phyloP scores from a whole-genome alignment of 2,329 filamentous ascomycete genomes.

The Capronia coronata region DNA sequence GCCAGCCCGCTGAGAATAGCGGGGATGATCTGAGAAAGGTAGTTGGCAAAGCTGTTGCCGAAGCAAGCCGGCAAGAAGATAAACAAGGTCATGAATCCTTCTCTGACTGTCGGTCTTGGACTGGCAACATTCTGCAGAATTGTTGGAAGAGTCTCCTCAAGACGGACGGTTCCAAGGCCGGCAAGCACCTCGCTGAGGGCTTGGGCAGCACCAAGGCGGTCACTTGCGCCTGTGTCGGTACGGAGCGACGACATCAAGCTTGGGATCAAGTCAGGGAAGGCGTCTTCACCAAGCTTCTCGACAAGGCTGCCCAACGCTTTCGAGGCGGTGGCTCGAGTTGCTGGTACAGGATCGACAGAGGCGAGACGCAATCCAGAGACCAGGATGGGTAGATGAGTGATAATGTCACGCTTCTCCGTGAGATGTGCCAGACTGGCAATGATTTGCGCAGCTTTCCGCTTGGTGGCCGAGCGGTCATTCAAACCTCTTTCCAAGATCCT shows the following conservation, averaged over 20 bases:
- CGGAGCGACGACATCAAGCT: conserved; percentile 97
- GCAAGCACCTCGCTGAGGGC: conserved; percentile 94
- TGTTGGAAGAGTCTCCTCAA: conserved; percentile 93
- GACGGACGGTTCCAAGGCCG: conserved; percentile 79
- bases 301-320: conserved; percentile 94
- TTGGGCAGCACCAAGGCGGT: conserved; percentile 91
- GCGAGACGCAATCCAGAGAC: conserved; percentile 84
- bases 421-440: conserved; percentile 96
- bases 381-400: conserved; percentile 82
- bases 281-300: conserved; percentile 95
- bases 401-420: conserved; percentile 90
- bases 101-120: conserved; percentile 79
- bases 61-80: conserved; percentile 99
- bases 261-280: conserved; percentile 92
- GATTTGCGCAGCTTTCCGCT: conserved; percentile 92
- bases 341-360: conserved; percentile 90
- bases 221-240: conserved; percentile 91
- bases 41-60: conserved; percentile 95
- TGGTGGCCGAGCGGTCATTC: conserved; percentile 84
- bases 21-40: conserved; percentile 90
- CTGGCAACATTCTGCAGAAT: conserved; percentile 95
- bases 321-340: conserved; percentile 90
- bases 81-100: conserved; percentile 99
- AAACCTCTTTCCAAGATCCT: conserved; percentile 91
- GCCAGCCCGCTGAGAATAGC: conserved; percentile 90